These are phyloP conservation scores for Hymenoscyphus albidus DNA, from an alignment of 2,329 filamentous ascomycete species.

Conservation along the genomic window DNA sequence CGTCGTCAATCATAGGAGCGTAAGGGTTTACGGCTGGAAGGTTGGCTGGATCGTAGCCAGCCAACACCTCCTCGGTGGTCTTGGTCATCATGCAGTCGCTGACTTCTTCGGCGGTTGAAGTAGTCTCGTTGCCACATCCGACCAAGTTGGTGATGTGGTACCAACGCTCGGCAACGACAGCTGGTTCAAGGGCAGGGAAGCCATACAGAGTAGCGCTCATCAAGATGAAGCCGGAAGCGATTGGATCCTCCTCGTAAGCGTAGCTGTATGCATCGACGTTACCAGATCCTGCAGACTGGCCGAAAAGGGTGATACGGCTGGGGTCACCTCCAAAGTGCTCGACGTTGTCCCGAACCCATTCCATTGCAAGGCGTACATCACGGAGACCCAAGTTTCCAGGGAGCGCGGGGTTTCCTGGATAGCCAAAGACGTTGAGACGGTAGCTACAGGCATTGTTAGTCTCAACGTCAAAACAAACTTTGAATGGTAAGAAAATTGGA, in stretches of 20 bases:
- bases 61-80: conserved; percentile 12
- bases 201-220: conserved; percentile 22
- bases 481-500: not conserved
- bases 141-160: conserved; percentile 15
- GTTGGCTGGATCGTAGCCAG: conserved; percentile 10
- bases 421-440: conserved; percentile 23
- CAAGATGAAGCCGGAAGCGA: conserved; percentile 22
- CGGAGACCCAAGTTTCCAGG: conserved; percentile 45
- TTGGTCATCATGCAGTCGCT: conserved; percentile 14
- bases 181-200: conserved; percentile 29
- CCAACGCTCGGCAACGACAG: conserved; percentile 16
- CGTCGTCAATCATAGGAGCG: conserved; percentile 18
- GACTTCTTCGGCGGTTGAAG: conserved; percentile 11
- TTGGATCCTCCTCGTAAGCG: conserved; percentile 26
- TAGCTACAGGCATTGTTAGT: conserved; percentile 6
- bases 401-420: conserved; percentile 19
- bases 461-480: not conserved
- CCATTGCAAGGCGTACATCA: conserved; percentile 55
- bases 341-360: conserved; percentile 58
- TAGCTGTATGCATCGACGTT: conserved; percentile 39
- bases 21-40: conserved; percentile 18
- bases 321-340: conserved; percentile 55
- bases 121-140: conserved; percentile 22
- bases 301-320: conserved; percentile 49
- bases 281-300: conserved; percentile 54